These are phyloP conservation scores for Hansenula lynferdii DNA, from an alignment of 1,139 yeast genomes.

Conservation along the genomic window DNA sequence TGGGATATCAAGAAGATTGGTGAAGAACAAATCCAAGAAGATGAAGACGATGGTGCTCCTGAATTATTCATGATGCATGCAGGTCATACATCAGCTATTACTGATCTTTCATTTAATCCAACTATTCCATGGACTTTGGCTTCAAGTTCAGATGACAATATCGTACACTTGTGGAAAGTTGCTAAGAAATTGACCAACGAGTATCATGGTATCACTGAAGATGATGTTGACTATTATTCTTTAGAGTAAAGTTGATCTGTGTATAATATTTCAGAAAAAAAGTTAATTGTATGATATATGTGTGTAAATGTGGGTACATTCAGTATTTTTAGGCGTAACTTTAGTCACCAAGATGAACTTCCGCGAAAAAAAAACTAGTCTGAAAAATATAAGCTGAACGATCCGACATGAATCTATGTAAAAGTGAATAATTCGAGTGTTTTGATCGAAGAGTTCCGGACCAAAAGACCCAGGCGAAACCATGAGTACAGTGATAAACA, in stretches of 20 bases:
- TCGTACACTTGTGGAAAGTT: slow-evolving; percentile 73
- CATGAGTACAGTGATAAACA: neutral
- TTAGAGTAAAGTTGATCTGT: slow-evolving; percentile 17
- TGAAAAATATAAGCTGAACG: no score
- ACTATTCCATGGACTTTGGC: slow-evolving; percentile 67
- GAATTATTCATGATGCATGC: slow-evolving; percentile 85
- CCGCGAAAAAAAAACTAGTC: no score
- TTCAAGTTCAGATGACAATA: slow-evolving; percentile 71
- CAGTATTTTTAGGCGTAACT: no score
- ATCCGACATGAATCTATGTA: no score
- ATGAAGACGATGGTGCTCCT: slow-evolving; percentile 79
- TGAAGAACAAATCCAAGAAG: slow-evolving; percentile 74
- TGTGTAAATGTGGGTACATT: no score
- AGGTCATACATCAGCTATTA: slow-evolving; percentile 74
- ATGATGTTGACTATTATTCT: slow-evolving; percentile 19
- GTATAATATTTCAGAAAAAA: no score
- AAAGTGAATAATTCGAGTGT: no score
- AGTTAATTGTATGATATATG: no score
- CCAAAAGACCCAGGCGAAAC: no score
- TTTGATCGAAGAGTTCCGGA: no score
- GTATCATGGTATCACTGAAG: slow-evolving; percentile 27
- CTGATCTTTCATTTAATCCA: slow-evolving; percentile 68
- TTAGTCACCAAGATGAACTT: no score
- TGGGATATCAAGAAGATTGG: slow-evolving; percentile 77
- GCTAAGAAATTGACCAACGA: slow-evolving; percentile 44